Conservation (phyloP, 768 basidiomycete genomes). For the Amanita exitialis region DNA sequence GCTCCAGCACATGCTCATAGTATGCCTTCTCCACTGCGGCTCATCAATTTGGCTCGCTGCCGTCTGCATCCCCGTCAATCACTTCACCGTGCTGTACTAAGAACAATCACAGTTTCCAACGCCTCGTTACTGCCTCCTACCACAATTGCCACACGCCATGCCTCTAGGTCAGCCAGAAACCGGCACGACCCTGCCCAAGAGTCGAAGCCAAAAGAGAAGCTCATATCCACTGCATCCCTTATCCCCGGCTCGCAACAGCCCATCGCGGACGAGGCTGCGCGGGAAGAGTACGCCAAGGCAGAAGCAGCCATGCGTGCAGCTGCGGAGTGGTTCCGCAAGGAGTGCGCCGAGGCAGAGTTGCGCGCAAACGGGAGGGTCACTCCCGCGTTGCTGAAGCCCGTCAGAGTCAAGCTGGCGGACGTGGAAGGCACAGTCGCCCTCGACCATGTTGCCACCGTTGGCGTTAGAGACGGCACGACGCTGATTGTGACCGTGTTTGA, state of each 20-base stretch:
- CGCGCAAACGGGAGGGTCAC: constrained; percentile 73
- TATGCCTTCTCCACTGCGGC: not conserved
- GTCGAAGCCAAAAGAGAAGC: constrained; percentile 20
- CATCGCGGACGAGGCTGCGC: constrained; percentile 42
- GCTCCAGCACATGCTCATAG: too few relatives aligned
- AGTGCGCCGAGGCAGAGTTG: constrained; percentile 61
- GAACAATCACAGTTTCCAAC: not conserved
- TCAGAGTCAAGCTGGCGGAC: constrained; percentile 45
- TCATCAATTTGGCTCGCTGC: not conserved
- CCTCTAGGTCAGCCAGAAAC: not conserved
- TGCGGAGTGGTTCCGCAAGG: constrained; percentile 71
- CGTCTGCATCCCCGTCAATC: not conserved
- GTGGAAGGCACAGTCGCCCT: constrained; percentile 24
- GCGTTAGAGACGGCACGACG: constrained; percentile 67
- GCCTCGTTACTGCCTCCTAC: not conserved
- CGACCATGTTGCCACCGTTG: constrained; percentile 72
- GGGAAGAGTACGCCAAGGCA: constrained; percentile 50
- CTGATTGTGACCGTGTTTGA: constrained; percentile 72
- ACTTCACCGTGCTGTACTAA: not conserved
- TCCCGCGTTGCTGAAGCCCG: constrained; percentile 57
- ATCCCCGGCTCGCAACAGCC: constrained; percentile 60
- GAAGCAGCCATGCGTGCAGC: constrained; percentile 53
- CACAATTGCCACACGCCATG: not conserved
- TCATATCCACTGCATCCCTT: constrained; percentile 46
- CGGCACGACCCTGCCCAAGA: not conserved